Evolutionary conservation across 2,329 filamentous ascomycete species (phyloP).

Genomic region (Fusarium algeriense): DNA sequence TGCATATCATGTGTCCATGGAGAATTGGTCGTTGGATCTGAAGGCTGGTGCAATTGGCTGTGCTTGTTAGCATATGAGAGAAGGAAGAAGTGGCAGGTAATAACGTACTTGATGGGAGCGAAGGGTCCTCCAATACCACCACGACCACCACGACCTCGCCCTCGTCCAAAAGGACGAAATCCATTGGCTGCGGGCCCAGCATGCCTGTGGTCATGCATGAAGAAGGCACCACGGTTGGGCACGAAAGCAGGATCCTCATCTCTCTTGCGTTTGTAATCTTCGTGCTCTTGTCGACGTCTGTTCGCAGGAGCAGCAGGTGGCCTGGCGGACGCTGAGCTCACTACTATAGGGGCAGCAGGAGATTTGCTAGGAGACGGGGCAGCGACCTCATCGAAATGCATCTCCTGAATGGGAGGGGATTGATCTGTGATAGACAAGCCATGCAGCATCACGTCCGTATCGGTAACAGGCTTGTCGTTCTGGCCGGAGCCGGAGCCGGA

Average conservation of each 20-base stretch:
- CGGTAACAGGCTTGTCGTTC: slow-evolving; percentile 55
- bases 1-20: slow-evolving; percentile 97
- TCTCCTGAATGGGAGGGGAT: slow-evolving; percentile 57
- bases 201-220: slow-evolving; percentile 94
- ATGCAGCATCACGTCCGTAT: slow-evolving; percentile 71
- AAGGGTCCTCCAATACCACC: slow-evolving; percentile 70
- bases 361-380: slow-evolving; percentile 56
- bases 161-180: slow-evolving; percentile 78
- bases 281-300: slow-evolving; percentile 84
- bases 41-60: slow-evolving; percentile 58
- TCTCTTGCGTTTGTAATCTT: slow-evolving; percentile 88
- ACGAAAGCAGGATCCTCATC: slow-evolving; percentile 94
- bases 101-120: slow-evolving; percentile 73
- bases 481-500: slow-evolving; percentile 53
- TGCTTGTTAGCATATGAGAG: slow-evolving; percentile 44
- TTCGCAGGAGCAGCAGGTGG: slow-evolving; percentile 72
- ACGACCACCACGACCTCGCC: slow-evolving; percentile 71
- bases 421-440: slow-evolving; percentile 62
- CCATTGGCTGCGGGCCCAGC: slow-evolving; percentile 82
- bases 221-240: slow-evolving; percentile 93
- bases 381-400: slow-evolving; percentile 60
- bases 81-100: slow-evolving; percentile 1
- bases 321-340: slow-evolving; percentile 65
- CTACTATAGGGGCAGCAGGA: slow-evolving; percentile 63
- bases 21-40: slow-evolving; percentile 75